phyloP scores from a whole-genome alignment of 768 basidiomycete species.

The Dendrothele bispora region DNA sequence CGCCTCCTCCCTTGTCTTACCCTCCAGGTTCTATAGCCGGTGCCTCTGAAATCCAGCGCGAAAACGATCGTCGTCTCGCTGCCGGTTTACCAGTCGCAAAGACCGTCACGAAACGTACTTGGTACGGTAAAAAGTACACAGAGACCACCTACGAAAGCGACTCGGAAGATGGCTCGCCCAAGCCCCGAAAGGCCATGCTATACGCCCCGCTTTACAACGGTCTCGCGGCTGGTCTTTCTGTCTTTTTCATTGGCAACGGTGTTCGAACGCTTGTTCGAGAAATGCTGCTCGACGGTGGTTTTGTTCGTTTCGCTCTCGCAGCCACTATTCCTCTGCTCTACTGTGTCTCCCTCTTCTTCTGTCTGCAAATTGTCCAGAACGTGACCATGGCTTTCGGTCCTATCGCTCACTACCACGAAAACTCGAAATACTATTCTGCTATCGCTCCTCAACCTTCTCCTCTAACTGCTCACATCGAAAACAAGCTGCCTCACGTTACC shows the following conservation, averaged over 20 bases:
- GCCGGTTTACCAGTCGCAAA: conserved; percentile 1
- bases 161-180: conserved; percentile 11
- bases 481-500: conserved; percentile 67
- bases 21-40: not conserved
- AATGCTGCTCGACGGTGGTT: conserved; percentile 59
- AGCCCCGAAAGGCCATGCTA: conserved; percentile 34
- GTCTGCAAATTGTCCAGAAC: conserved; percentile 70
- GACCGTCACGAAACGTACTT: conserved; percentile 44
- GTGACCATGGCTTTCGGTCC: conserved; percentile 75
- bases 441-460: conserved; percentile 47
- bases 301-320: conserved; percentile 62
- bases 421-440: conserved; percentile 81
- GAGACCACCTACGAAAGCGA: conserved; percentile 23
- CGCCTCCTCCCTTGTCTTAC: not conserved
- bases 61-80: not conserved
- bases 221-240: conserved; percentile 50
- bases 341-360: conserved; percentile 79
- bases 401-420: conserved; percentile 74
- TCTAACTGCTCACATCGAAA: conserved; percentile 40
- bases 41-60: not conserved
- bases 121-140: conserved; percentile 59
- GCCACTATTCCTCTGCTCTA: conserved; percentile 65
- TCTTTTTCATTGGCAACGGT: conserved; percentile 69
- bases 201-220: conserved; percentile 76
- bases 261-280: conserved; percentile 66